Base-by-base conservation (phyloP, 805 yeast genomes). In the Schwanniomyces yamadae region DNA sequence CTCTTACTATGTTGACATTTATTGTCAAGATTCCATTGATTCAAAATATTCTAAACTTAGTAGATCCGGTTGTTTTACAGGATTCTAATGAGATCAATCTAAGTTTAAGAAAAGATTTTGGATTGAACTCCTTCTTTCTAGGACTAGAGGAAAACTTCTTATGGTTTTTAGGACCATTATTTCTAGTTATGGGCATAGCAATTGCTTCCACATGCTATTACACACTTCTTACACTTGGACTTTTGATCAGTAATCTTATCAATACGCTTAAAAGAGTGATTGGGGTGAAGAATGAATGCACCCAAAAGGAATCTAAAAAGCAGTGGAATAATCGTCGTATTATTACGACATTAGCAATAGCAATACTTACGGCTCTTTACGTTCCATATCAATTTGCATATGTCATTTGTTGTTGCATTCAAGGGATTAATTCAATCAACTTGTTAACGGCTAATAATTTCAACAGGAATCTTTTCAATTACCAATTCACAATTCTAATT, bases 341-440 rank as follows among this genome's bases (percentile, higher is more conserved):
- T n/a, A 61, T 70, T 1, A 57, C 67, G 0, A 46, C 81, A 9
- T 41, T 77, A 3, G 42, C 66, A 0, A 55, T 71, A 14, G 26
- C 52, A 30, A 82, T 84, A 3, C n/a, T n/a, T n/a, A n/a, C n/a
- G n/a, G 64, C 80, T 20, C 59, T 82, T 16, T 84, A 81, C 51
- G 61, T 86, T 10, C 96, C 96, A 0, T 89, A 81, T 52, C 96
- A 89, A 54, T 73, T 88, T 53, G 90, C 86, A 1, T 86, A 73
- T 49, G 63, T 78, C 6, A 70, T 84, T 6, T 71, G 82, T 29
- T 65, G 78, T 31, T 18, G 78, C 8, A 71, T 83, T 2, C 95
- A 87, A 54, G 45, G 65, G 1, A 49, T 72, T n/a, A 75, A 77
- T 18, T 71, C 78, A 21, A 31, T 82, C 3, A 71, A 68, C 39